Evolutionary conservation across 257 asterid genomes (phyloP).

Genomic region (Jacaranda copaia): DNA sequence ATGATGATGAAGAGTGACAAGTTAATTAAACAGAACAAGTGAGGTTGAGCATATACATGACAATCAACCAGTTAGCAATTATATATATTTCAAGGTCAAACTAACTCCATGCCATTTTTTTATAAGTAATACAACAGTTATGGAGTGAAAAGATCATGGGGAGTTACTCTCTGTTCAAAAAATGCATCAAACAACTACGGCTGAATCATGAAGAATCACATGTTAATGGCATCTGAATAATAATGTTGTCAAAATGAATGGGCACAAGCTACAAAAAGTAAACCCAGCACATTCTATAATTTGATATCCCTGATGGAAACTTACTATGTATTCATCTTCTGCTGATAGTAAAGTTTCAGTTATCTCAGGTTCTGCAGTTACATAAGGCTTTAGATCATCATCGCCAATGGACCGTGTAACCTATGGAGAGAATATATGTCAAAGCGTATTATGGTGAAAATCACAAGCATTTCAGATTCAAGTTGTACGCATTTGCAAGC

Average conservation of each 20-base stretch:
- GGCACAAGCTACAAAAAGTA: not conserved
- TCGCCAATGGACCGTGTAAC: conserved; percentile 97
- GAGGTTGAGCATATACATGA: too few relatives aligned
- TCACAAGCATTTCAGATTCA: conserved; percentile 13
- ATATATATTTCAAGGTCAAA: too few relatives aligned
- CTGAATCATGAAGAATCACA: too few relatives aligned
- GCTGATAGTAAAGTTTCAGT: conserved; percentile 65
- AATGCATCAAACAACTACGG: too few relatives aligned
- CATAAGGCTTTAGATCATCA: conserved; percentile 96
- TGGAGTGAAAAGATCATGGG: too few relatives aligned
- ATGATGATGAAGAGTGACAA: too few relatives aligned
- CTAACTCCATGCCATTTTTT: too few relatives aligned
- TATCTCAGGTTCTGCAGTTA: conserved; percentile 97
- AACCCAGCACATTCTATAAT: not conserved
- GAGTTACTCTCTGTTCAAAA: too few relatives aligned
- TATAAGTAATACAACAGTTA: too few relatives aligned
- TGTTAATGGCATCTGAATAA: not conserved
- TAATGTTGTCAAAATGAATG: not conserved
- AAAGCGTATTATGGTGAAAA: not conserved
- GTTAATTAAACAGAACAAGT: too few relatives aligned
- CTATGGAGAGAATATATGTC: conserved; percentile 44
- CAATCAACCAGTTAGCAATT: too few relatives aligned
- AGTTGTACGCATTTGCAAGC: conserved; percentile 9
- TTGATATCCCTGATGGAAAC: conserved; percentile 22
- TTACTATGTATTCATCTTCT: conserved; percentile 87